Evolutionary conservation across 2,329 filamentous ascomycete genomes (phyloP), one percentile per base, ranked within the genome.

Genomic region (Exophiala sp.): DNA sequence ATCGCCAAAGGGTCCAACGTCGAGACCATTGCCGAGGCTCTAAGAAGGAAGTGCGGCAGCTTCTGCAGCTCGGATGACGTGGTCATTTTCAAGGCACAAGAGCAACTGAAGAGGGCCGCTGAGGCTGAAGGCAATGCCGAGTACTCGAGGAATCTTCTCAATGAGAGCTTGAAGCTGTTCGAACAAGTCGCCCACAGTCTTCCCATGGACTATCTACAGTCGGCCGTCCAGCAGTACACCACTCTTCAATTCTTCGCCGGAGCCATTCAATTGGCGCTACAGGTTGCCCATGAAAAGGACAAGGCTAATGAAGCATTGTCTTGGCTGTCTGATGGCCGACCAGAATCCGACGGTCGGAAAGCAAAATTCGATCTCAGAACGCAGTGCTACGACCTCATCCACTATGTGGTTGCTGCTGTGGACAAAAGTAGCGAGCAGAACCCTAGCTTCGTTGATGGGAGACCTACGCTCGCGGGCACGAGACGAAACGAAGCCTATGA

Each of bases 31-130:
- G 92, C 94, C 0, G 94, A 99, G 71, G 90, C 91, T n/a, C 75
- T 99, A 46, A 83, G 94, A 43, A 82, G 94, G 63, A 84, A 91
- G 64, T 99, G 94, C 64, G 95, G 94, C 58, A 96, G 88, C 72
- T 99, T 99, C 79, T 99, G 94, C 71, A 96, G 91, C 65, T 86
- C 92, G 0, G 92, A 99, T 61, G 94, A 99, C 73, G 94, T 97
- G 1, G 85, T 97, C 60, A 92, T 96, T 63, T 99, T 99, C 84
- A 97, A 96, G 72, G 94, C 94, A 0, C 92, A 97, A 68, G 94
- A 99, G 71, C 88, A 92, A 65, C 76, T 97, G 49, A 95, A 96
- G 76, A 83, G 89, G 62, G 92, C 92, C 1, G 85, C 86, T 2
- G 91, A 96, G 68, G 83, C 88, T 44, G 83, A 85, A 8, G 76